These are phyloP conservation scores for Periconia digitata DNA, from an alignment of 2,329 filamentous ascomycete genomes.

Conservation along the genomic window DNA sequence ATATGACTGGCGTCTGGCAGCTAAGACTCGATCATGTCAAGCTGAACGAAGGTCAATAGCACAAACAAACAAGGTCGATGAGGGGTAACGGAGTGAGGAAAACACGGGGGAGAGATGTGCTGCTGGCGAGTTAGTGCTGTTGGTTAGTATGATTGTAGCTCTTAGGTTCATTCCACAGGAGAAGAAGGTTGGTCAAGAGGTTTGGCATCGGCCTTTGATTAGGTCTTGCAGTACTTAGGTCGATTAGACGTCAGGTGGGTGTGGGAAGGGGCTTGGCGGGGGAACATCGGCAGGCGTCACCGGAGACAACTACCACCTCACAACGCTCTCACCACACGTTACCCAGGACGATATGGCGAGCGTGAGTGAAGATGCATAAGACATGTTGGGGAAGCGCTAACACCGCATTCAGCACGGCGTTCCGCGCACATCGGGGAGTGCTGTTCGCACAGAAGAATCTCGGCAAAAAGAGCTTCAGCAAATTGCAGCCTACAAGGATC, in stretches of 20 bases:
- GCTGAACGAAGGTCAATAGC: slow-evolving; percentile 19
- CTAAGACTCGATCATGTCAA: slow-evolving; percentile 24
- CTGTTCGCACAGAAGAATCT: slow-evolving; percentile 67
- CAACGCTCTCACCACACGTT: slow-evolving; percentile 9
- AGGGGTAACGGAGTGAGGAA: slow-evolving; percentile 2
- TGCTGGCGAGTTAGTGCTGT: slow-evolving; percentile 30
- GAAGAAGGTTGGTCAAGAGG: slow-evolving; percentile 4
- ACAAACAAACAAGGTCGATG: slow-evolving; percentile 9
- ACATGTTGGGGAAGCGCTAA: slow-evolving; percentile 13
- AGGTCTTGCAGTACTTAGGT: background rate
- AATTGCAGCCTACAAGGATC: slow-evolving; percentile 72
- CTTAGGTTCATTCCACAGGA: slow-evolving; percentile 21
- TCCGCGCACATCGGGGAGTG: slow-evolving; percentile 60
- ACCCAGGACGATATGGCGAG: slow-evolving; percentile 40
- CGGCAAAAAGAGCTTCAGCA: slow-evolving; percentile 71
- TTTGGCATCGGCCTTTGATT: slow-evolving; percentile 15
- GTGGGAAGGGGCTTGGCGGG: slow-evolving; percentile 30
- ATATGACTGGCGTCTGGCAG: slow-evolving; percentile 10
- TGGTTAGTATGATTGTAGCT: slow-evolving; percentile 31
- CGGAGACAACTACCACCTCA: slow-evolving; percentile 14
- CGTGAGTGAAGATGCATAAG: slow-evolving; percentile 30
- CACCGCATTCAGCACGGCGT: slow-evolving; percentile 72
- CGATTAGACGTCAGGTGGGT: slow-evolving; percentile 15
- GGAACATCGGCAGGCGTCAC: slow-evolving; percentile 23
- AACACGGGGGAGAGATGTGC: slow-evolving; percentile 14